These are phyloP conservation scores for Ilex asprella DNA, from an alignment of 257 asterid genomes.

Conservation along the genomic window DNA sequence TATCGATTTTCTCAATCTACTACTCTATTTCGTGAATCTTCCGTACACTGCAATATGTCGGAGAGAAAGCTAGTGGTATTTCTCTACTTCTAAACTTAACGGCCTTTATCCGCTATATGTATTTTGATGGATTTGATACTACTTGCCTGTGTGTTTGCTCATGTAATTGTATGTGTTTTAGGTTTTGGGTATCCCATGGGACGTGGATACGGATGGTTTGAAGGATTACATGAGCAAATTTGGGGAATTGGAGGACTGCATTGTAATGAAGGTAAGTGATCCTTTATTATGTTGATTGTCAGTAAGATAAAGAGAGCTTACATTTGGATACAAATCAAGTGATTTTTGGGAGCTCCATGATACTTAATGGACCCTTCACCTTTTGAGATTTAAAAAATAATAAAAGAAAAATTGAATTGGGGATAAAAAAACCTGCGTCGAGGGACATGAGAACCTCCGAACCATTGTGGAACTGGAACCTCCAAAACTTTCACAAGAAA, in stretches of 20 bases:
- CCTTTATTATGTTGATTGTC: no score
- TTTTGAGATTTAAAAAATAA: no score
- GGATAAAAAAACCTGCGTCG: no score
- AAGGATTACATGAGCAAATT: conserved; percentile 91
- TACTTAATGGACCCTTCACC: no score
- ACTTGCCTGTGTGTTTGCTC: not conserved
- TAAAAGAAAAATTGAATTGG: no score
- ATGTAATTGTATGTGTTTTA: conserved; percentile 12
- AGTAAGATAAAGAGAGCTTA: no score
- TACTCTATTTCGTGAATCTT: conserved; percentile 2
- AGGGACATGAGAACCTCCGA: no score
- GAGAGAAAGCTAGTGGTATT: conserved; percentile 94
- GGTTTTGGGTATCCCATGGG: conserved; percentile 99
- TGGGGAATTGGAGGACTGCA: conserved; percentile 95
- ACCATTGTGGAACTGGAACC: no score
- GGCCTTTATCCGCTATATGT: not conserved
- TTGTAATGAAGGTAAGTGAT: conserved; percentile 87
- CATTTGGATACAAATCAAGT: no score
- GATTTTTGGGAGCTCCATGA: no score
- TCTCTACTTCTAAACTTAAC: not conserved
- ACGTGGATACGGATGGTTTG: conserved; percentile 85
- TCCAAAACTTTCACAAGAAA: no score
- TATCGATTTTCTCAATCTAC: conserved; percentile 14
- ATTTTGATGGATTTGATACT: not conserved
- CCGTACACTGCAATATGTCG: conserved; percentile 39